phyloP scores from a whole-genome alignment of 2,329 filamentous ascomycete species.

The Trichoderma breve region DNA sequence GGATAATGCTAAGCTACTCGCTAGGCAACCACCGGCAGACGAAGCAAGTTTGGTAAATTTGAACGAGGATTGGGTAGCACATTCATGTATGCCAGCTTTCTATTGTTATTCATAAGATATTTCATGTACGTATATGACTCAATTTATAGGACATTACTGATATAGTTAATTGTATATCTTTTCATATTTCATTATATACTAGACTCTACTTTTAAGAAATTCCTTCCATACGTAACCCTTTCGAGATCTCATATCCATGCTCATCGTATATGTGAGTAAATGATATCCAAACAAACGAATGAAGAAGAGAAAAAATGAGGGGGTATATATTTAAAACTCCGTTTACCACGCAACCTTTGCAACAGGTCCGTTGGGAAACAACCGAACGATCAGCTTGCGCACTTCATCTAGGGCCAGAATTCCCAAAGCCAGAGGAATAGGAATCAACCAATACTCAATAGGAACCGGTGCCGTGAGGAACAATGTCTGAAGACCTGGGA shows the following conservation, averaged over 20 bases:
- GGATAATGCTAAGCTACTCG: too few species aligned
- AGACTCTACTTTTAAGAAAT: neutral
- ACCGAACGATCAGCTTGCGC: slow-evolving; percentile 48
- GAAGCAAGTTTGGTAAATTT: too few species aligned
- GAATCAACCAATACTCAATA: slow-evolving; percentile 52
- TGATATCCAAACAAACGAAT: neutral
- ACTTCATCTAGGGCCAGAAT: slow-evolving; percentile 53
- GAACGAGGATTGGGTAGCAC: too few species aligned
- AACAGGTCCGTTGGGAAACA: slow-evolving; percentile 44
- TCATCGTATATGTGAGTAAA: neutral
- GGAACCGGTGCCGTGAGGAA: slow-evolving; percentile 51
- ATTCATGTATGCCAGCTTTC: too few species aligned
- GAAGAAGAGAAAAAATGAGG: neutral
- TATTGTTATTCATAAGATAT: too few species aligned
- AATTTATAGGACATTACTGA: too few species aligned
- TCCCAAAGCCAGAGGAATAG: slow-evolving; percentile 48
- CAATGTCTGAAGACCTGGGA: slow-evolving; percentile 46
- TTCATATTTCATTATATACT: neutral
- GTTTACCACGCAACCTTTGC: slow-evolving; percentile 50
- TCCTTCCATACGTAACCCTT: neutral
- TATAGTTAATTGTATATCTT: neutral
- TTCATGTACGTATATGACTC: too few species aligned
- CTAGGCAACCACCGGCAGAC: too few species aligned
- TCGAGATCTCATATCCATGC: neutral
- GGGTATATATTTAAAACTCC: neutral